These are phyloP conservation scores for Beauveria asiatica DNA, from an alignment of 2,329 filamentous ascomycete genomes.

Conservation along the genomic window DNA sequence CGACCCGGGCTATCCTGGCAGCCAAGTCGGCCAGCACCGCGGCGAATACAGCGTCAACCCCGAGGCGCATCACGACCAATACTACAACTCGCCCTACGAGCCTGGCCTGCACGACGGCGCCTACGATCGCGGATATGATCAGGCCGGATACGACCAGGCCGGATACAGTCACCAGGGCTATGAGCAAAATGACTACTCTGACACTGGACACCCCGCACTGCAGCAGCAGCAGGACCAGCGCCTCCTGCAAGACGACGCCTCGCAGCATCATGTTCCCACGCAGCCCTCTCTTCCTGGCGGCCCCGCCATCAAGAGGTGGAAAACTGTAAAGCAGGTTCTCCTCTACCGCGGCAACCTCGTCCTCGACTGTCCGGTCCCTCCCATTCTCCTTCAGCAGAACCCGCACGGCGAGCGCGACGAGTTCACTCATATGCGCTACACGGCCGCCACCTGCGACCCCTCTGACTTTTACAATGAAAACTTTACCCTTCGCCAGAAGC, in stretches of 20 bases:
- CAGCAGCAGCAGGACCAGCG: constrained; percentile 49
- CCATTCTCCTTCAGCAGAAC: constrained; percentile 76
- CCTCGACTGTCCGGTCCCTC: constrained; percentile 91
- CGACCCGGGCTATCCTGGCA: neutral
- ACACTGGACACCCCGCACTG: constrained; percentile 69
- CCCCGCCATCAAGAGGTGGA: constrained; percentile 70
- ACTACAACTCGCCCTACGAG: constrained; percentile 77
- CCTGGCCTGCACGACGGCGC: constrained; percentile 53
- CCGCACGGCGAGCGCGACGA: constrained; percentile 89
- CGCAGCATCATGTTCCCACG: constrained; percentile 22
- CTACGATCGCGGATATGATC: neutral
- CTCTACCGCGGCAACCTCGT: constrained; percentile 95
- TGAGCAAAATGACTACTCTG: constrained; percentile 49
- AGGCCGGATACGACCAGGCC: constrained; percentile 25
- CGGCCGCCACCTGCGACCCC: constrained; percentile 90
- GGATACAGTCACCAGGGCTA: constrained; percentile 7
- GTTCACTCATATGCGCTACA: constrained; percentile 86
- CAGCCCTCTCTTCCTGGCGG: constrained; percentile 41
- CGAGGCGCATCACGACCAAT: constrained; percentile 57
- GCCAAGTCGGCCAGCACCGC: constrained; percentile 21
- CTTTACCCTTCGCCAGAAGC: constrained; percentile 82
- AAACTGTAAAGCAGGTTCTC: constrained; percentile 98
- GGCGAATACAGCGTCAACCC: constrained; percentile 38
- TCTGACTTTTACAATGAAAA: constrained; percentile 79
- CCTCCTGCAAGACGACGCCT: constrained; percentile 37